phyloP scores from a whole-genome alignment of 148 eudicot genomes.

The Dianthus caryophyllus region DNA sequence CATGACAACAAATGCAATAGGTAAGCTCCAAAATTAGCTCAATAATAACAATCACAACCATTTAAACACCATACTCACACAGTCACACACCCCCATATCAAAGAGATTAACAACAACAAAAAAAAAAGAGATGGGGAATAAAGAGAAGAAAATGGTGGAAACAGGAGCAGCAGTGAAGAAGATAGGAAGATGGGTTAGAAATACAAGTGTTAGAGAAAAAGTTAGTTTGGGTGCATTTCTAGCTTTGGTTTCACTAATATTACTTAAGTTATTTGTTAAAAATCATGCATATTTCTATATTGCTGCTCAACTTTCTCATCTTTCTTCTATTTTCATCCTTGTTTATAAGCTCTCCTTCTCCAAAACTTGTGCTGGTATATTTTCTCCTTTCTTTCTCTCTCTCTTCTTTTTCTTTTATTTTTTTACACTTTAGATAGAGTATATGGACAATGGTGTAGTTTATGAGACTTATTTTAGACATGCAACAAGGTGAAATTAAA shows the following conservation, averaged over 20 bases:
- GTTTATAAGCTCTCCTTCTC: conserved; percentile 65
- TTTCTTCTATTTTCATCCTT: conserved; percentile 50
- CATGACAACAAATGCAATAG: too few species aligned
- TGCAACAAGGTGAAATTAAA: too few species aligned
- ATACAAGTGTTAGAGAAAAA: conserved; percentile 50
- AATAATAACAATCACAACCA: too few species aligned
- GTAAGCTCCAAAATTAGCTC: too few species aligned
- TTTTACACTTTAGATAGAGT: too few species aligned
- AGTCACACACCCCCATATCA: too few species aligned
- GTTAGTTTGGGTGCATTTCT: conserved; percentile 32
- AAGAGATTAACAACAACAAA: too few species aligned
- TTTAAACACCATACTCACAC: too few species aligned
- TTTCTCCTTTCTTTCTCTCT: neutral
- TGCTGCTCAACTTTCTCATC: conserved; percentile 54
- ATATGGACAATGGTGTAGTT: too few species aligned
- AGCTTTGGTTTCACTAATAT: conserved; percentile 34
- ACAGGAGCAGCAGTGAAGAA: conserved; percentile 38
- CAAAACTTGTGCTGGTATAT: conserved; percentile 71
- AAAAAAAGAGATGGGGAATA: conserved; percentile 10
- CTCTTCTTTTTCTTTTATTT: neutral
- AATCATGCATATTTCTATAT: conserved; percentile 46
- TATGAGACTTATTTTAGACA: too few species aligned
- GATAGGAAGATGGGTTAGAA: conserved; percentile 53
- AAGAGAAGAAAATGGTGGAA: conserved; percentile 22
- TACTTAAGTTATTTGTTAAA: conserved; percentile 36